These are phyloP conservation scores for Eremomyces bilateralis DNA, from an alignment of 495 filamentous ascomycete species.

Conservation along the genomic window DNA sequence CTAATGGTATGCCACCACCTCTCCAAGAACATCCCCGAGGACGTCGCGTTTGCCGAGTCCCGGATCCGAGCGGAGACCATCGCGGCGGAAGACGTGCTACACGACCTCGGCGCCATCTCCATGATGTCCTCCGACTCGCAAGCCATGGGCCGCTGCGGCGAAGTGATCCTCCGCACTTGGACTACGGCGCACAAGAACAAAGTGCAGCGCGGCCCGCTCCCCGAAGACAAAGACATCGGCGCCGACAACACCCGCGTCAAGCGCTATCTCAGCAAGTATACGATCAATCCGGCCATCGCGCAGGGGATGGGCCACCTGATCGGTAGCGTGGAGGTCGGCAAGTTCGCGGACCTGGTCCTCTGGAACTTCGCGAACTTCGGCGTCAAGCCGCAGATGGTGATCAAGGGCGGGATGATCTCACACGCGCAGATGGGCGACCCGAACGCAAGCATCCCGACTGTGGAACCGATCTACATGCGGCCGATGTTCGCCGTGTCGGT, in stretches of 20 bases:
- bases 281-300: conserved; percentile 83
- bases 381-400: conserved; percentile 58
- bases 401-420: conserved; percentile 83
- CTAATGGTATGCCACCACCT: conserved; percentile 97
- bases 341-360: conserved; percentile 76
- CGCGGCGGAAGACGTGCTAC: conserved; percentile 89
- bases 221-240: conserved; percentile 58
- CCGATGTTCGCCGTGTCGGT: conserved; percentile 72
- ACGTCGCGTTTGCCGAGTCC: conserved; percentile 87
- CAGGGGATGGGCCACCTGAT: conserved; percentile 87
- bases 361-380: conserved; percentile 81
- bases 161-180: conserved; percentile 90
- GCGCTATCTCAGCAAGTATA: conserved; percentile 90
- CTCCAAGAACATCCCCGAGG: conserved; percentile 78
- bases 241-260: conserved; percentile 91
- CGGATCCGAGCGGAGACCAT: conserved; percentile 94
- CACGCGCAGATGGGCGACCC: conserved; percentile 30
- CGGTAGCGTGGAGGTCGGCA: conserved; percentile 73
- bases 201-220: conserved; percentile 52
- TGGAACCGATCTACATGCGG: conserved; percentile 69
- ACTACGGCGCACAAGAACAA: conserved; percentile 98
- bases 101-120: conserved; percentile 85
- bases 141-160: conserved; percentile 92
- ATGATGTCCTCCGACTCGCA: conserved; percentile 98
- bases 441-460: conserved; percentile 43